Evolutionary conservation across 2,329 filamentous ascomycete genomes (phyloP).

Genomic region (Trichoderma sp.): DNA sequence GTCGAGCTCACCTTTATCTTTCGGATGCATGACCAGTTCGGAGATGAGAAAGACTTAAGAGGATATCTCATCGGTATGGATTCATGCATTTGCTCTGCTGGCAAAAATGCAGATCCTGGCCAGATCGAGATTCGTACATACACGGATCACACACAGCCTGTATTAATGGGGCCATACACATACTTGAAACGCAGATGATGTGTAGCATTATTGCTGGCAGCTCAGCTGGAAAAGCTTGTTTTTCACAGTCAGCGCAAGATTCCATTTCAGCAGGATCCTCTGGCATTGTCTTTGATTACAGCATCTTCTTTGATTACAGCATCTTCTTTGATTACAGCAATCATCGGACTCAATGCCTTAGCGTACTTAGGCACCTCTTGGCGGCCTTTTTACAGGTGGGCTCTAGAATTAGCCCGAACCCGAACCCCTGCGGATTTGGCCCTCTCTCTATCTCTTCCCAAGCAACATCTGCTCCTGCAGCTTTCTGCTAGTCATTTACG

Average conservation of each 20-base stretch:
- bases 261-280: background rate
- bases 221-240: background rate
- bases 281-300: too few relatives aligned
- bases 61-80: background rate
- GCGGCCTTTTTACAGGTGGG: conserved; percentile 12
- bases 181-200: background rate
- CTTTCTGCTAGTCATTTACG: background rate
- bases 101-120: background rate
- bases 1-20: background rate
- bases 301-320: background rate
- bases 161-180: background rate
- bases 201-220: background rate
- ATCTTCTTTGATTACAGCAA: background rate
- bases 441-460: background rate
- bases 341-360: background rate
- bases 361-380: conserved; percentile 2
- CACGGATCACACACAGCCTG: background rate
- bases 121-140: background rate
- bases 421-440: conserved; percentile 16
- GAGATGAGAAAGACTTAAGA: background rate
- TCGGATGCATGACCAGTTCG: background rate
- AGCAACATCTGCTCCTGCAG: background rate
- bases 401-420: conserved; percentile 26
- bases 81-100: background rate
- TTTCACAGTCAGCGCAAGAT: background rate